Conservation (phyloP, 176 grass and related monocot species). For the Elaeis guineensis region DNA sequence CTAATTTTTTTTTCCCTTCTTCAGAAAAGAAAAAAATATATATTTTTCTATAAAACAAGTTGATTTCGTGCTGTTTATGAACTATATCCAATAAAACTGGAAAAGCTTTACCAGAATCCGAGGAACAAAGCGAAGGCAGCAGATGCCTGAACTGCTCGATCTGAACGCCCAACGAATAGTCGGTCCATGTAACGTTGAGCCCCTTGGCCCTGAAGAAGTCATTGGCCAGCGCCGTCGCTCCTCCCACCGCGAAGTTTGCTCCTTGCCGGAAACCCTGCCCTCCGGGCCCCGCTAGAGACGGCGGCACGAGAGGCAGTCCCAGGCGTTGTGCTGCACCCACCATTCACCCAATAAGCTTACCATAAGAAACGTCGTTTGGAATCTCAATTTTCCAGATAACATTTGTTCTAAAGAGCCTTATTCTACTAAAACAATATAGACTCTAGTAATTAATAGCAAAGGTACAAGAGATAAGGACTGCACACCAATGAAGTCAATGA, state of each 20-base stretch:
- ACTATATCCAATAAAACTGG: too few relatives aligned
- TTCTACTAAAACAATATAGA: neutral
- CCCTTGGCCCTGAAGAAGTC: neutral
- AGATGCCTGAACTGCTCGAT: neutral
- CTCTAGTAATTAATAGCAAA: neutral
- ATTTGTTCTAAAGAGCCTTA: too few relatives aligned
- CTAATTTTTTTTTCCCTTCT: too few relatives aligned
- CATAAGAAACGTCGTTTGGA: too few relatives aligned
- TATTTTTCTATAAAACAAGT: too few relatives aligned
- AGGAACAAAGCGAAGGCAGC: neutral
- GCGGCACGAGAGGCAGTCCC: slow-evolving; percentile 13
- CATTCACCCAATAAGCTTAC: too few relatives aligned
- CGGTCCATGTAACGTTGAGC: neutral
- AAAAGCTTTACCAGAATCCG: neutral
- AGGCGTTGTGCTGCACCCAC: slow-evolving; percentile 8
- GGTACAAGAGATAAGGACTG: neutral
- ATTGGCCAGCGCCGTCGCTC: neutral
- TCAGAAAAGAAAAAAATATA: too few relatives aligned
- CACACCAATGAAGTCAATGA: slow-evolving; percentile 12
- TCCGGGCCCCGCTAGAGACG: neutral
- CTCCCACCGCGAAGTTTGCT: slow-evolving; percentile 5
- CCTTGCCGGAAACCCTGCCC: neutral
- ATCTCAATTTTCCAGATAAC: too few relatives aligned
- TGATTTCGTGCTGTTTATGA: too few relatives aligned
- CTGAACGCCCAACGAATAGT: neutral